Base-by-base conservation (phyloP, 1,284 basidiomycete species). In the Mycocalia duriaeana region DNA sequence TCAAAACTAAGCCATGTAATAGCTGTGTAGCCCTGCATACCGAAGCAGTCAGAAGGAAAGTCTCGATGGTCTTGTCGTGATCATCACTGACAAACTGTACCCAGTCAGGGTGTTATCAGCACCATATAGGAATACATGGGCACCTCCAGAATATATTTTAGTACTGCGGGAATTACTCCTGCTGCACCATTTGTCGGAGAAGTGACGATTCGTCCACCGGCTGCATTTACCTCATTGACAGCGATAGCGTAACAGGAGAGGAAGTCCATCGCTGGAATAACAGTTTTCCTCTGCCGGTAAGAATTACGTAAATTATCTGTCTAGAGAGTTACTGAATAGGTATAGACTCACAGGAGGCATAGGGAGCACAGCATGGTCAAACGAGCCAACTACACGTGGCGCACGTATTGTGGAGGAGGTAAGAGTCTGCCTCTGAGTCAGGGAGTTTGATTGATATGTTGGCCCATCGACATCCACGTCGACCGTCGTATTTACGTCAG, bases 181-280 rank as follows among this genome's bases (percentile, higher is more conserved):
- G 88, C 85, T 2, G 87, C 89, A 36, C 89, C 89, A 59, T 91
- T 89, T 5, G 91, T 95, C 0, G 94, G 94, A 1, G 91, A 91
- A 3, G 94, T 97, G 19, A 98, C 94, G 45, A 98, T 94, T 14
- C 94, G 77, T 0, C 94, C 92, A 0, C 94, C 94, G 14, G 84
- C 81, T 2, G 94, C 94, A 59, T 96, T 96, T 20, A 94, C 92
- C 63, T 89, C 85, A 55, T 90, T 91, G 24, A 94, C 91, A 4
- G 90, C 90, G 50, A 94, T 94, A 1, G 91, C 92, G 67, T 94
- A 94, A 57, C 90, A 93, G 2, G 86, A 91, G 52, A 98, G 72
- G 62, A 94, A 95, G 64, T 98, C 94, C 69, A 98, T 86, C 0
- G 92, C 92, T 0, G 94, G 93, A 46, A 96, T 94, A 56, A 84